Evolutionary conservation across 306 rosid genomes (phyloP).

Genomic region (Cucurbita pepo): DNA sequence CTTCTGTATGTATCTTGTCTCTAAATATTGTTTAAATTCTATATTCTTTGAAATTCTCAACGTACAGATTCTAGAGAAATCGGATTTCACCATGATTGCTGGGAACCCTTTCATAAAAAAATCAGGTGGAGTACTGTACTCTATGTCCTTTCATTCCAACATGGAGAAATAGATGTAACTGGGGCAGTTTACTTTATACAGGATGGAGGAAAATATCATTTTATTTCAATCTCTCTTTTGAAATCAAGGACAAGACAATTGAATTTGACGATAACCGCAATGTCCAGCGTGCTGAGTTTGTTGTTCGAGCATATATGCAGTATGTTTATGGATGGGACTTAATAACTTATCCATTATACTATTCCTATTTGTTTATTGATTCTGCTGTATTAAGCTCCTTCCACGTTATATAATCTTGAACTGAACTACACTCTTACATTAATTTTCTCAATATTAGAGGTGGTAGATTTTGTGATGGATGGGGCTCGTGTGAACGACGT

Average conservation of each 20-base stretch:
- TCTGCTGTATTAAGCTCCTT: not conserved
- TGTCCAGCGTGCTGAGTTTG: conserved; percentile 84
- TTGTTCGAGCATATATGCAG: conserved; percentile 91
- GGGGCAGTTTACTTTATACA: conserved; percentile 10
- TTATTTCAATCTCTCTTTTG: conserved; percentile 83
- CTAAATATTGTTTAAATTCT: conserved; percentile 3
- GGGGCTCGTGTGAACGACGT: conserved; percentile 93
- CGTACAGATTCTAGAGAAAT: conserved; percentile 72
- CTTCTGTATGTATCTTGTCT: not conserved
- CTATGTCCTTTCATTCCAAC: not conserved
- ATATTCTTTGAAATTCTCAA: conserved; percentile 5
- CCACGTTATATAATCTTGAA: not conserved
- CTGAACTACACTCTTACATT: not conserved
- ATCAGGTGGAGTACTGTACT: conserved; percentile 33
- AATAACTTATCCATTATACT: not conserved
- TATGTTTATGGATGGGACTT: conserved; percentile 25
- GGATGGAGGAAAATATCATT: conserved; percentile 98
- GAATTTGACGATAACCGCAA: conserved; percentile 77
- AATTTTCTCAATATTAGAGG: conserved; percentile 27
- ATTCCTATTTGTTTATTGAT: not conserved
- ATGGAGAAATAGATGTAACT: not conserved
- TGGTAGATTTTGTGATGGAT: conserved; percentile 95
- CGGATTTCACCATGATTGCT: conserved; percentile 51
- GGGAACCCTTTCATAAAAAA: conserved; percentile 75
- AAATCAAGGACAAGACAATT: conserved; percentile 73